phyloP scores from a whole-genome alignment of 352 stramenopile genomes.

The Phytophthora vignae region DNA sequence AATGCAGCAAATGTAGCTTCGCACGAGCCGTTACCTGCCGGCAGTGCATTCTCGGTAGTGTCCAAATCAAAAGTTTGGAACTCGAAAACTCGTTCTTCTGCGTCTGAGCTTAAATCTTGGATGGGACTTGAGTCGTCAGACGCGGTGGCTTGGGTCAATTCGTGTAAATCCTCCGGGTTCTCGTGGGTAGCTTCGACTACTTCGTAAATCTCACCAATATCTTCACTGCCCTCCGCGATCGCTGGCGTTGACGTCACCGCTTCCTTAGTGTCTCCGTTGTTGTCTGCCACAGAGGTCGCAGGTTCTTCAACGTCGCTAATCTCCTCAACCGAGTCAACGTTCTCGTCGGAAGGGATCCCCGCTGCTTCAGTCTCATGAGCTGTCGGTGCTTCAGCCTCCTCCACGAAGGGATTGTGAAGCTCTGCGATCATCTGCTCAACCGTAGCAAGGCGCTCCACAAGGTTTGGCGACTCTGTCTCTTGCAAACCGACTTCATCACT shows the following conservation, averaged over 20 bases:
- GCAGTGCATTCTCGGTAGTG: neutral
- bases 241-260: neutral
- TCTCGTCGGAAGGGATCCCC: neutral
- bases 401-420: slow-evolving; percentile 6
- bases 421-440: slow-evolving; percentile 38
- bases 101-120: too few species aligned
- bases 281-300: neutral
- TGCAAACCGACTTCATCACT: neutral
- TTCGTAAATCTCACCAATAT: neutral
- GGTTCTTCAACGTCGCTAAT: slow-evolving; percentile 12
- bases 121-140: too few species aligned
- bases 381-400: neutral
- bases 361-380: neutral
- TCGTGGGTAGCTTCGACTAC: neutral
- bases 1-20: neutral
- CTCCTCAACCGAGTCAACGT: slow-evolving; percentile 3
- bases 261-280: neutral
- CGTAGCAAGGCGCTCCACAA: slow-evolving; percentile 22
- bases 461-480: slow-evolving; percentile 1
- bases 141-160: too few species aligned
- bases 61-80: neutral
- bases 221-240: neutral
- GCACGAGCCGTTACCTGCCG: neutral
- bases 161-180: too few species aligned
- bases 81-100: too few species aligned